Conservation (phyloP, 208 protist genomes). For the Acanthamoeba royreba region DNA sequence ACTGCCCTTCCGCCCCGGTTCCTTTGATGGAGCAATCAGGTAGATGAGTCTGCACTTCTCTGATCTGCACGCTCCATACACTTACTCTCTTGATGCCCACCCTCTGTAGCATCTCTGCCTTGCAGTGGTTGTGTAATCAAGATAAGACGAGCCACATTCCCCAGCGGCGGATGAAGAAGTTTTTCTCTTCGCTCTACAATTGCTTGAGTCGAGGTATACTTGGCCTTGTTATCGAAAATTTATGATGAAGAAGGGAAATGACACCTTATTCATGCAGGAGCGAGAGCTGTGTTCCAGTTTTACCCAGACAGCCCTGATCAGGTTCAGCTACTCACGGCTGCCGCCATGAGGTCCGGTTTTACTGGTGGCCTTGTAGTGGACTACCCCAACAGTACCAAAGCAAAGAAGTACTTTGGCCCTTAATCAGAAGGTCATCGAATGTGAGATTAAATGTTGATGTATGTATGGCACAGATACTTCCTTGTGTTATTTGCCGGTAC, state of each 20-base stretch:
- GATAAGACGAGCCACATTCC: slow-evolving; percentile 92
- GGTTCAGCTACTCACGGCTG: slow-evolving; percentile 93
- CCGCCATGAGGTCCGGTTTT: slow-evolving; percentile 97
- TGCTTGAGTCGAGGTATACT: slow-evolving; percentile 77
- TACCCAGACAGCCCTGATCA: slow-evolving; percentile 95
- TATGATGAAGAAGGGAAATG: slow-evolving; percentile 80
- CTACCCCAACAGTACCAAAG: slow-evolving; percentile 95
- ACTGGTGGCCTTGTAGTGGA: slow-evolving; percentile 96
- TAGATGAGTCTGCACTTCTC: neutral
- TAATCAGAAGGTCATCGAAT: neutral
- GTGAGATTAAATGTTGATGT: neutral
- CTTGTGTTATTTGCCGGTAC: neutral
- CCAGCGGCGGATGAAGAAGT: slow-evolving; percentile 87
- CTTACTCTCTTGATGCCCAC: neutral
- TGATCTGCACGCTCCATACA: neutral
- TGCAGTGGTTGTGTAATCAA: slow-evolving; percentile 99
- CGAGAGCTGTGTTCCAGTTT: slow-evolving; percentile 95
- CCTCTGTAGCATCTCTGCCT: slow-evolving; percentile 91
- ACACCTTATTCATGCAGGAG: slow-evolving; percentile 72
- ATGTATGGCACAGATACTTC: neutral
- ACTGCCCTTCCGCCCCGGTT: slow-evolving; percentile 92
- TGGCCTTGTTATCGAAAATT: neutral
- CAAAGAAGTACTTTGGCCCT: slow-evolving; percentile 91
- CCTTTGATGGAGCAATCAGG: slow-evolving; percentile 96
- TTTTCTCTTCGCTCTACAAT: slow-evolving; percentile 97